These are phyloP conservation scores for Penicillium cinerascens DNA, from an alignment of 495 filamentous ascomycete genomes.

Conservation along the genomic window DNA sequence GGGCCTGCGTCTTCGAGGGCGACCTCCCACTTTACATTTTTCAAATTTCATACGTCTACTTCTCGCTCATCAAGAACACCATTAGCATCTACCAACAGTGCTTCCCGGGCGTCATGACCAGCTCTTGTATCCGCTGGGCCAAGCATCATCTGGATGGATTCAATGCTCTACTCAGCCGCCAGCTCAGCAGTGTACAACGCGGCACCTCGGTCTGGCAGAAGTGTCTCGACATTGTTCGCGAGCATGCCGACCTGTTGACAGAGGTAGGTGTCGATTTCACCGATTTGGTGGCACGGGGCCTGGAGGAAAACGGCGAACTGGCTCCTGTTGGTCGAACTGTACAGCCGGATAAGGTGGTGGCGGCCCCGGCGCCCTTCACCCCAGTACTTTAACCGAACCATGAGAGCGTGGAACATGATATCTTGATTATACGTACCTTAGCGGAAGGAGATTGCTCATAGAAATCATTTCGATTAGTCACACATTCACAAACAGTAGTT, in stretches of 20 bases:
- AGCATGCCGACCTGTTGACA: constrained; percentile 72
- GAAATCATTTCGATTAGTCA: no score
- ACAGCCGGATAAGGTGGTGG: constrained; percentile 21
- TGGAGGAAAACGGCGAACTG: constrained; percentile 31
- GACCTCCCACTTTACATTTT: constrained; percentile 89
- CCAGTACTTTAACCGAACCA: background rate
- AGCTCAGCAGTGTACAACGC: constrained; percentile 75
- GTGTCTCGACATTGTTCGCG: constrained; percentile 77
- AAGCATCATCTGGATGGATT: constrained; percentile 89
- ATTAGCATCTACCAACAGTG: constrained; percentile 83
- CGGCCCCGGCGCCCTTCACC: background rate
- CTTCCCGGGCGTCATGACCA: constrained; percentile 82
- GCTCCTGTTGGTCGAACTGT: constrained; percentile 13
- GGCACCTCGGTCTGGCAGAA: constrained; percentile 69
- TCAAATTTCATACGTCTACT: constrained; percentile 95
- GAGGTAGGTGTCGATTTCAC: constrained; percentile 91
- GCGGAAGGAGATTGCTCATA: no score
- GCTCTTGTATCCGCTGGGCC: constrained; percentile 92
- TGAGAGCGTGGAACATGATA: background rate
- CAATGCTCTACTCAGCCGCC: constrained; percentile 74
- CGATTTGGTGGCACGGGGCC: constrained; percentile 55
- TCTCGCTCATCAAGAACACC: constrained; percentile 88
- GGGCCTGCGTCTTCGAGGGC: constrained; percentile 91
- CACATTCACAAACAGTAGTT: no score
- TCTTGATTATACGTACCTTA: no score